Conservation (phyloP, 2,329 filamentous ascomycete species). For the Beauveria pseudobassiana region DNA sequence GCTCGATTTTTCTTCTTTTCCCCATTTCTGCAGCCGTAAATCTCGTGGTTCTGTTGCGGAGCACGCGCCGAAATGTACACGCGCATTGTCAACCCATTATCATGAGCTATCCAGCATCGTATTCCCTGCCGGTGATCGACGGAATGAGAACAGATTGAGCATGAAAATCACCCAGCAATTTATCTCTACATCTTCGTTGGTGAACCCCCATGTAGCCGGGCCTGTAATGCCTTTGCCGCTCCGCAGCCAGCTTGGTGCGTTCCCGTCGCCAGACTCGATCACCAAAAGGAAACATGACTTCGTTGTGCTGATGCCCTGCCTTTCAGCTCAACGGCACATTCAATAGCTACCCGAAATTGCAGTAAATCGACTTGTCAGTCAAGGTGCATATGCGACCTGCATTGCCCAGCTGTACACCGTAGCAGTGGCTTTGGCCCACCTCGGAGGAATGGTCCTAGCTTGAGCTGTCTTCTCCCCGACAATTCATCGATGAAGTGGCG, state of each 20-base stretch:
- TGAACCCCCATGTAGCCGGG: not conserved
- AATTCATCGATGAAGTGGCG: not conserved
- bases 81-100: too few relatives aligned
- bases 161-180: too few relatives aligned
- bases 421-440: conserved; percentile 6
- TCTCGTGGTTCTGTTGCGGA: not conserved
- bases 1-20: not conserved
- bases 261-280: not conserved
- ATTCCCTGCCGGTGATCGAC: not conserved
- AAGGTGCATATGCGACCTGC: not conserved
- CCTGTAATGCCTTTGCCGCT: not conserved
- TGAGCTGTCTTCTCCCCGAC: not conserved
- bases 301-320: not conserved
- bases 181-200: too few relatives aligned
- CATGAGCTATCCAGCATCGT: not conserved
- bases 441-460: conserved; percentile 4
- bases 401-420: not conserved
- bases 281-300: not conserved
- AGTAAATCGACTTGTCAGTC: not conserved
- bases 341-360: too few relatives aligned
- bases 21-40: not conserved
- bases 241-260: not conserved
- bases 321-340: not conserved
- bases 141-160: not conserved
- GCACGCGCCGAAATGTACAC: not conserved